Percentiles rank a stretch among this genome's conserved stretches.
These are phyloP conservation scores for Cucurbita maxima DNA, from an alignment of 306 rosid genomes.

Conservation along the genomic window DNA sequence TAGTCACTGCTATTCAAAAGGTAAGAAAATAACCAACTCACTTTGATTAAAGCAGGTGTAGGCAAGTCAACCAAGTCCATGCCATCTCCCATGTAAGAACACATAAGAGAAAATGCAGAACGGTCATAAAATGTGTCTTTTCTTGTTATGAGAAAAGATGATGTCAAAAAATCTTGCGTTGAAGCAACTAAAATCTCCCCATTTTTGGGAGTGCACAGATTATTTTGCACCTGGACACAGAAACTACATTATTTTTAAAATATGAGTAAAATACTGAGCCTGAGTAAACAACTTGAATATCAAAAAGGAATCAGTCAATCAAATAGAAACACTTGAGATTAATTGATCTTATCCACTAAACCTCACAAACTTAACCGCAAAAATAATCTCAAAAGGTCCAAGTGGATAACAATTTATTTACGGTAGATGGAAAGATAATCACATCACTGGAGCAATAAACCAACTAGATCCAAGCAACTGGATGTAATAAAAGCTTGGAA, in stretches of 20 bases:
- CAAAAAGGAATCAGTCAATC: neutral
- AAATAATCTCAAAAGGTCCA: neutral
- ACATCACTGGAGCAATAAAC: neutral
- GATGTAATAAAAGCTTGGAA: neutral
- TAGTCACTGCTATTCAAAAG: neutral
- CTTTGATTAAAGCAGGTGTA: conserved; percentile 86
- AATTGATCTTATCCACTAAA: neutral
- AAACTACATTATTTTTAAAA: conserved; percentile 5
- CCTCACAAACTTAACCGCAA: neutral
- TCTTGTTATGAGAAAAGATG: conserved; percentile 85
- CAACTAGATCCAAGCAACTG: neutral
- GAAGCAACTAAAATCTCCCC: conserved; percentile 97
- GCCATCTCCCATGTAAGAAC: conserved; percentile 85
- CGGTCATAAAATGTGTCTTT: conserved; percentile 96
- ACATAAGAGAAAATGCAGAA: conserved; percentile 68
- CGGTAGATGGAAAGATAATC: neutral
- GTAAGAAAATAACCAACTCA: conserved; percentile 14
- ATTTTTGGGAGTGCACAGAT: conserved; percentile 93
- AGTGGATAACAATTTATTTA: neutral
- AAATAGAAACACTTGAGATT: neutral
- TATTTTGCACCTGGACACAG: conserved; percentile 74
- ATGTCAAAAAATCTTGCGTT: conserved; percentile 88
- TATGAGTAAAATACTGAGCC: neutral
- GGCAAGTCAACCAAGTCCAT: conserved; percentile 76
- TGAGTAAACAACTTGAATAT: neutral